Base-by-base conservation (phyloP, 768 basidiomycete species). In the Pleurotus citrinopileatus region DNA sequence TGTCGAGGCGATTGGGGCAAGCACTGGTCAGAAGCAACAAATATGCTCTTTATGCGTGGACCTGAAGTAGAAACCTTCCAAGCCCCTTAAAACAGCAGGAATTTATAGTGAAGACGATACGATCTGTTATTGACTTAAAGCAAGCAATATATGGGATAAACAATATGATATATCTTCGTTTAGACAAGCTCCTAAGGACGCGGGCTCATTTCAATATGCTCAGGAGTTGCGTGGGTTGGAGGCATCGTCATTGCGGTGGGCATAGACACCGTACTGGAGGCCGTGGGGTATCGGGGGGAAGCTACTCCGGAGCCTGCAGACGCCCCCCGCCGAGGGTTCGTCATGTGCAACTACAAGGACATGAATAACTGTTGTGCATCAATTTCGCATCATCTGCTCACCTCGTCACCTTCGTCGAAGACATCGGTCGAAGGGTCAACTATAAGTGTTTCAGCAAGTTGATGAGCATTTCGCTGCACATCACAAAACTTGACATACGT, bases 341-440 rank as follows among this genome's bases (percentile, higher is more conserved):
- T 63, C 71, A 73, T 66, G 48, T 65, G 63, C 17, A 73, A 55
- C 70, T 75, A 57, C 34, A 55, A 59, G 50, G 34, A 23, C 22
- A 28, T 7, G 19, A 23, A 29, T 45, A 17, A 38, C 17, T 34
- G 42, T 15, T 15, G 13, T 7, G 20, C 17, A 17, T 38, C 32
- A 10, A 2, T 9, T 13, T 1, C 12, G 17, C 3, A 38, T 28
- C 7, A 28, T 34, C 9, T 32, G 37, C 59, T 23, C 46, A 68
- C 71, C 66, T 73, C 67, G 45, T 63, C 60, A 19, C 65, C 55
- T 54, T 78, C 79, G 3, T 72, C 75, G 55, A 80, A 82, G 15
- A 82, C 65, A 55, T 73, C 72, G 58, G 73, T 73, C 1, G 70
- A 63, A 51, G 67, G 68, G 28, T 75, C 74, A 29, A 71, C 77